A percentile compares a stretch with the other conserved stretches of the same genome.
These are phyloP conservation scores for Stachybotrys chlorohalonatus DNA, from an alignment of 2,329 filamentous ascomycete genomes.

Conservation along the genomic window DNA sequence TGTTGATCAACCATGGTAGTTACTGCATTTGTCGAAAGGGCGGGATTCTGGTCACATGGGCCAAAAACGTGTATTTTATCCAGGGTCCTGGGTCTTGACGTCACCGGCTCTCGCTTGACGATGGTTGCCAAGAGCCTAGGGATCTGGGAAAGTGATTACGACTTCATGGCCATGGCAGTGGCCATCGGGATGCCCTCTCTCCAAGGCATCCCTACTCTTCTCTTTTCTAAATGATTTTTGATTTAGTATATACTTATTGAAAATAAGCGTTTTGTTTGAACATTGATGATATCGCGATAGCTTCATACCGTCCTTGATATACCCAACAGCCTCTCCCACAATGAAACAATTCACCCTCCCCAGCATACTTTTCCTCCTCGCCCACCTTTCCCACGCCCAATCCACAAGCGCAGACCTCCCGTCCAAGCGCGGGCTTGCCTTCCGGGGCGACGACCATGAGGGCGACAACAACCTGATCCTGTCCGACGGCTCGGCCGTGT, in stretches of 20 bases:
- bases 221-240: background rate
- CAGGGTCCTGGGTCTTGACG: background rate
- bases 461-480: slow-evolving; percentile 24
- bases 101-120: background rate
- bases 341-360: background rate
- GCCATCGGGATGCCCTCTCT: background rate
- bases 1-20: background rate
- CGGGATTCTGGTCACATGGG: background rate
- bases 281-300: background rate
- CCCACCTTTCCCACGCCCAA: background rate
- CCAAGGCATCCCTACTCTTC: background rate
- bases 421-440: slow-evolving; percentile 14
- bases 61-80: background rate
- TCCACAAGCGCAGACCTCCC: background rate
- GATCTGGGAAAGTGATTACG: background rate
- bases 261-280: no score
- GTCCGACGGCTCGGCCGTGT: slow-evolving; percentile 25
- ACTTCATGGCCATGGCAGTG: background rate
- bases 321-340: background rate
- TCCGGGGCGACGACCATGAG: slow-evolving; percentile 13
- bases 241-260: no score
- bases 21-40: background rate
- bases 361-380: background rate
- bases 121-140: background rate
- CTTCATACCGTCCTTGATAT: background rate